Base-by-base conservation (phyloP, 2,329 filamentous ascomycete species). In the Nakataea oryzae region DNA sequence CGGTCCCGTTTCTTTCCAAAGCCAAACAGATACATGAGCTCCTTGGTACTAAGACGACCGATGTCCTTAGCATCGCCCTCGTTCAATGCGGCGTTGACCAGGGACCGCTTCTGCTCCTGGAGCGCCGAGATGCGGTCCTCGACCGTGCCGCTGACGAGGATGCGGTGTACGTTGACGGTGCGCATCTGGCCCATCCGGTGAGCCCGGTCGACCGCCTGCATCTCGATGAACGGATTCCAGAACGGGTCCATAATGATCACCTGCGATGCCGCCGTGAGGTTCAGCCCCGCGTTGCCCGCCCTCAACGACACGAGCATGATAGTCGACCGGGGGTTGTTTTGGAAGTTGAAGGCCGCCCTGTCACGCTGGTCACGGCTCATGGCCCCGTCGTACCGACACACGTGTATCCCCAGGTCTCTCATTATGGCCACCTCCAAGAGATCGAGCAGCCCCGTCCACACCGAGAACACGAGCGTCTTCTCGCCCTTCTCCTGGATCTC, bases 201-300 rank as follows among this genome's bases (percentile, higher is more conserved):
- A 2, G 92, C 90, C 27, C 93, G 88, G 72, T 96, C 93, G 60
- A 96, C 87, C 4, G 93, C 93, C 74, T 97, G 93, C 74, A 92
- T 91, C 75, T 96, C 93, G 59, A 96, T 89, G 70, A 89, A 96
- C 0, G 92, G 93, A 66, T 96, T 97, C 91, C 91, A 96, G 76
- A 96, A 96, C 0, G 92, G 92, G 71, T 96, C 92, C 70, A 96
- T 86, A 66, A 96, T 89, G 72, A 97, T 91, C 67, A 96, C 90
- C 65, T 91, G 88, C 1, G 87, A 91, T 0, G 92, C 93, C 24
- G 86, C 85, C 54, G 89, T 90, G 27, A 97, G 81, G 70, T 97
- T 97, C 57, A 97, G 82, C 1, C 93, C 93, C 0, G 92, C 86
- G 68, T 93, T 93, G 41, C 90, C 90, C 1, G 90, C 90, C 68